Base-by-base conservation (phyloP, 306 rosid genomes). In the Adenanthera pavonina region DNA sequence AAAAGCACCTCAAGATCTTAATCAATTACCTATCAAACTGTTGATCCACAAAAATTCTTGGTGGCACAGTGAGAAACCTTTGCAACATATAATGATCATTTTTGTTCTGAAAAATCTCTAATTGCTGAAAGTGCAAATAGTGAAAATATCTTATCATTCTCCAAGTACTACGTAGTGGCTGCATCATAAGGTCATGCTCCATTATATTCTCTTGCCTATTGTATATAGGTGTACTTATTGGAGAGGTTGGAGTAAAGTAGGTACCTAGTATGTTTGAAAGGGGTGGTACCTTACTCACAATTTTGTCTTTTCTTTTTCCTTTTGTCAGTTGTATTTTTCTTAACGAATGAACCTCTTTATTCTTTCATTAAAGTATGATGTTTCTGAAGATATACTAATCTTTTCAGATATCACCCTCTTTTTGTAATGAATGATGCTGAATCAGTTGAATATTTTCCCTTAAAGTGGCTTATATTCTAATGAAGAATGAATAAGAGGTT, bases 381-480 rank as follows among this genome's bases (percentile, higher is more conserved):
- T 3, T 57, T 65, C 54, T 46, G 49, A 53, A 38, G 67, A 53
- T 52, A 33, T 68, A 14, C 19, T 38, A 38, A 53, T 61, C 56
- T 10, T 78, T 72, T 74, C 72, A 75, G 66, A 56, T 53, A 30
- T 35, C 46, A 69, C 78, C 57, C 12, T 69, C 49, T 65, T 69
- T 57, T 20, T 70, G 25, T 53, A 48, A 44, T 60, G 54, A 78
- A 17, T 79, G 66, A 33, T 46, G 36, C 47, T 15, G 64, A 56
- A 79, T 80, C 74, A 46, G 67, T 40, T 19, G 8, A 85, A 66
- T 43, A 38, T 72, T 72, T 72, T 19, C 8, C 74, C 10, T 56
- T 74, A n/a, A 2, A 38, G 69, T 38, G 54, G 69, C 76, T 85
- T 48, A 76, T 80, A 20, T 67, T 33, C 72, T 83, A 60, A 53